phyloP scores from a whole-genome alignment of 2,329 filamentous ascomycete genomes.

The Beauveria varroae region DNA sequence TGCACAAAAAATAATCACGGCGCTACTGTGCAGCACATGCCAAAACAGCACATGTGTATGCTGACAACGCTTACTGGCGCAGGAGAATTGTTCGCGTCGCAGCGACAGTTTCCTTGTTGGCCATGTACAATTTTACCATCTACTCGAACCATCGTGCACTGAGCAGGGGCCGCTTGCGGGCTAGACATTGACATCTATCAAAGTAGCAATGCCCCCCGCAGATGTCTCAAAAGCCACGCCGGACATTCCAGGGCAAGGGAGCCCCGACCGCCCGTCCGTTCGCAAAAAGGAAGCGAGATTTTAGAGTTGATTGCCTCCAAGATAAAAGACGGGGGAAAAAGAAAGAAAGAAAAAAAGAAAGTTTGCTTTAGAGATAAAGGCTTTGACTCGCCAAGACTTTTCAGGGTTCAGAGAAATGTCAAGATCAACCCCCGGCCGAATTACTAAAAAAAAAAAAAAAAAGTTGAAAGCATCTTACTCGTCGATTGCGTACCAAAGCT shows the following conservation, averaged over 20 bases:
- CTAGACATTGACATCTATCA: no score
- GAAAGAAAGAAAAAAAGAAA: not conserved
- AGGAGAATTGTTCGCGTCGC: no score
- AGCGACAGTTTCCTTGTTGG: no score
- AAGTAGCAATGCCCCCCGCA: not conserved
- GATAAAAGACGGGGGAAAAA: not conserved
- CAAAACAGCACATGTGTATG: not conserved
- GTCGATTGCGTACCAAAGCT: no score
- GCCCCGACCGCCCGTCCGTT: not conserved
- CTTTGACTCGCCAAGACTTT: constrained; percentile 4
- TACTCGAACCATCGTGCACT: not conserved
- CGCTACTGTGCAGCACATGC: not conserved
- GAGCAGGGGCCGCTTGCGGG: no score
- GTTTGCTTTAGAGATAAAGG: not conserved
- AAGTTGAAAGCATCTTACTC: no score
- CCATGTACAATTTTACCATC: not conserved
- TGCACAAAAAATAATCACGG: not conserved
- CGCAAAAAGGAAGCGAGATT: not conserved
- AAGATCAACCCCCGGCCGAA: not conserved
- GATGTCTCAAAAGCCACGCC: not conserved
- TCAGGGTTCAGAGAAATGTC: not conserved
- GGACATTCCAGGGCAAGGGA: not conserved
- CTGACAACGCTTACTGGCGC: no score
- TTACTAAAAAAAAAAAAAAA: no score
- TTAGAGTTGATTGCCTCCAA: not conserved